These are phyloP conservation scores for Phytophthora brassicae DNA, from an alignment of 352 stramenopile species.

Conservation along the genomic window DNA sequence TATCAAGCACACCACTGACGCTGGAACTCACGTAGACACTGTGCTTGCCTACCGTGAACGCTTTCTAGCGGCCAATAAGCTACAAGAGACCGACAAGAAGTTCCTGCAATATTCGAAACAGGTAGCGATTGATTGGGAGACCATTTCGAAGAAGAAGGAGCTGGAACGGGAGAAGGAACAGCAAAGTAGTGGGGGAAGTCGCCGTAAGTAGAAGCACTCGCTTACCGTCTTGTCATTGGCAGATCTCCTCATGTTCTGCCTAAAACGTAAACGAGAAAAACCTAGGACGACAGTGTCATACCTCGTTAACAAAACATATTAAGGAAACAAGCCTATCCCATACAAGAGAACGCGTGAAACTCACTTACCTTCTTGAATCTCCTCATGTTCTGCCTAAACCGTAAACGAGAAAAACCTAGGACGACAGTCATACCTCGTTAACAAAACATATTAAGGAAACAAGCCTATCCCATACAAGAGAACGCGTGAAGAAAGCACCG, in stretches of 20 bases:
- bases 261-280: no score
- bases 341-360: no score
- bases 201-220: slow-evolving; percentile 50
- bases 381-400: slow-evolving; percentile 16
- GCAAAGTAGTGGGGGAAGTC: slow-evolving; percentile 38
- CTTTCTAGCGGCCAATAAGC: slow-evolving; percentile 85
- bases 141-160: slow-evolving; percentile 90
- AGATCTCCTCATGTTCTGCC: no score
- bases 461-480: slow-evolving; percentile 27
- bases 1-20: slow-evolving; percentile 87
- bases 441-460: slow-evolving; percentile 31
- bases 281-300: no score
- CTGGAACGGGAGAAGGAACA: slow-evolving; percentile 82
- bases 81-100: slow-evolving; percentile 87
- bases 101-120: slow-evolving; percentile 89
- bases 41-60: slow-evolving; percentile 88
- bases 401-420: slow-evolving; percentile 12
- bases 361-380: background rate
- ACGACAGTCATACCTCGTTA: slow-evolving; percentile 27
- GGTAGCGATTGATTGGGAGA: slow-evolving; percentile 88
- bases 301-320: no score
- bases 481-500: slow-evolving; percentile 10
- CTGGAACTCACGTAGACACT: slow-evolving; percentile 88
- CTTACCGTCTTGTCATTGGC: slow-evolving; percentile 2
- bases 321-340: no score